Evolutionary conservation across 106 monocot genomes (phyloP).

Genomic region (Dendrobium officinale): DNA sequence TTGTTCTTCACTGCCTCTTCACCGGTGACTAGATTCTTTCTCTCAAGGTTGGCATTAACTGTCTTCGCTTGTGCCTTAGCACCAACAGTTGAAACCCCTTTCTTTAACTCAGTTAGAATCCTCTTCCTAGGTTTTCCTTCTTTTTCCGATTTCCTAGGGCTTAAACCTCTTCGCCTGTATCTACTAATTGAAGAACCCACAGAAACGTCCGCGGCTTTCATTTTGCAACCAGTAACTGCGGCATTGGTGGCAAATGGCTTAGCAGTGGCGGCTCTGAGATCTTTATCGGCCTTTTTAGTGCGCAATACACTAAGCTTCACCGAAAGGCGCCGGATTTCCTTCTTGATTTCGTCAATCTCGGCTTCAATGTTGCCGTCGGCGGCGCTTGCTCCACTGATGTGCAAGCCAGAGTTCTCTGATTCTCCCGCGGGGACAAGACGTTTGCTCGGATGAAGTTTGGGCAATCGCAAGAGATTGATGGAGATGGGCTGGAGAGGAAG

Average conservation of each 20-base stretch:
- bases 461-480: neutral
- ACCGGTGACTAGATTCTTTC: neutral
- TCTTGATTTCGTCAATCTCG: constrained; percentile 57
- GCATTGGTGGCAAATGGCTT: constrained; percentile 2
- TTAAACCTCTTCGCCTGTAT: constrained; percentile 11
- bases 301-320: constrained; percentile 37
- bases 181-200: neutral
- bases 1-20: constrained; percentile 22
- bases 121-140: too few species aligned
- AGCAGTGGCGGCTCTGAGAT: constrained; percentile 12
- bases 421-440: neutral
- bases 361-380: constrained; percentile 34
- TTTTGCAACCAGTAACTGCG: constrained; percentile 9
- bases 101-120: constrained; percentile 3
- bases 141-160: too few species aligned
- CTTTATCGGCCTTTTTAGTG: constrained; percentile 38
- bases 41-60: constrained; percentile 1
- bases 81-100: constrained; percentile 33
- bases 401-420: constrained; percentile 1
- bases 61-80: constrained; percentile 17
- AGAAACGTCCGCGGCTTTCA: neutral
- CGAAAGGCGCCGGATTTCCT: constrained; percentile 49
- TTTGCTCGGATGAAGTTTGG: constrained; percentile 6
- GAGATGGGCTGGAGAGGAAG: constrained; percentile 31
- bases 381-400: neutral